Base-by-base conservation (phyloP, 169 alveolate species). In the Plasmodium cynomolgi region DNA sequence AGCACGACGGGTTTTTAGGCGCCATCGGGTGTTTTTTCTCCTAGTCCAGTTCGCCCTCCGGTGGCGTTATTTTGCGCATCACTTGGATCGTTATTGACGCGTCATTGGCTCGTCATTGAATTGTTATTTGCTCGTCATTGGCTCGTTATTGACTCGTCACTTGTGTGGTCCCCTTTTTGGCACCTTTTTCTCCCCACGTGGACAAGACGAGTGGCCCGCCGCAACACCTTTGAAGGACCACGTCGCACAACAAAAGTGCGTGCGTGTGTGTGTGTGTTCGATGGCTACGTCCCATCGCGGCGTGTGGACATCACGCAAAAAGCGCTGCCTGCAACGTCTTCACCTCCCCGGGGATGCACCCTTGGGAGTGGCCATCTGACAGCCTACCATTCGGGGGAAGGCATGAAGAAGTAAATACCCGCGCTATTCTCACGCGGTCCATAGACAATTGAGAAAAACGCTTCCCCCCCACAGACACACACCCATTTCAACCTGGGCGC, bases 1-100 rank as follows among this genome's bases (percentile, higher is more conserved):
- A 95, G 34, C 98, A 96, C 71, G 98, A 96, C 56, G 99, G 99
- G 11, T 97, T 94, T 94, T 93, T 98, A 54, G 99, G 99, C 34
- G 97, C 98, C 0, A 93, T 98, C n/a, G 99, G 99, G 72, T 97
- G 98, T n/a, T 94, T 98, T 50, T 91, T 97, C 15, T 96, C 97
- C 54, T 85, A 85, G 58, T 29, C 39, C n/a, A 8, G 58, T 15
- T 50, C 39, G 37, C 68, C 68, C 17, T 8, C 58, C 73, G 23
- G 2, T 39, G n/a, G 29, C 5, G 3, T 39, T 31, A 20, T 33
- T 26, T 80, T 41, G 0, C 15, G 13, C 58, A n/a, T 80, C 11
- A 44, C 56, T 3, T 44, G 15, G 15, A 17, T 11, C 56, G 3
- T 44, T 20, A 47, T 41, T 41, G 54, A 0, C n/a, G n/a, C n/a